phyloP scores from a whole-genome alignment of 805 yeast species.

The Ogataea saltuana region DNA sequence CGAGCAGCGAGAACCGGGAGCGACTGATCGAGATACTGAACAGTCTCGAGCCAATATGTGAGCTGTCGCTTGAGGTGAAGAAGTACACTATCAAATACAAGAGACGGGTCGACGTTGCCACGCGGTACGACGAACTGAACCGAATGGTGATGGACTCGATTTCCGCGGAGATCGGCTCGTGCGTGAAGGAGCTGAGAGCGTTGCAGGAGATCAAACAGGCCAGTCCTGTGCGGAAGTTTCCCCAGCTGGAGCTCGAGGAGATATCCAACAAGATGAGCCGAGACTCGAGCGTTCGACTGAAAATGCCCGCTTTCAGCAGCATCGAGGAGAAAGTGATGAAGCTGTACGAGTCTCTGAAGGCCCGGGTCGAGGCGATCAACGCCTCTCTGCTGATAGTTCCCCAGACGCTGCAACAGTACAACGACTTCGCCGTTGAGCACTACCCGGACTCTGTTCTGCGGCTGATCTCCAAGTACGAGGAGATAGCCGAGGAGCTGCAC shows the following conservation, averaged over 20 bases:
- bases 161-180: slow-evolving; percentile 39
- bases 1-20: not conserved
- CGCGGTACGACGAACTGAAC: slow-evolving; percentile 47
- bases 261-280: slow-evolving; percentile 13
- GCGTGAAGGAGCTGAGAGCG: slow-evolving; percentile 38
- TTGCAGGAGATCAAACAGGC: slow-evolving; percentile 40
- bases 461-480: slow-evolving; percentile 41
- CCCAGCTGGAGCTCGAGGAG: slow-evolving; percentile 15
- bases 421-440: slow-evolving; percentile 28
- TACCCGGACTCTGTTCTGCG: slow-evolving; percentile 36
- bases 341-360: slow-evolving; percentile 43
- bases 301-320: slow-evolving; percentile 41
- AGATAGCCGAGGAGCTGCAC: slow-evolving; percentile 42
- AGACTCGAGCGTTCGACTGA: slow-evolving; percentile 19
- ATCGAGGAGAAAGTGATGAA: slow-evolving; percentile 43
- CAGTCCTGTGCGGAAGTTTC: slow-evolving; percentile 41
- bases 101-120: slow-evolving; percentile 39
- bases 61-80: slow-evolving; percentile 30
- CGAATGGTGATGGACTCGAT: slow-evolving; percentile 44
- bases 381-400: slow-evolving; percentile 57
- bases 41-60: slow-evolving; percentile 34
- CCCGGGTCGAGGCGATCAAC: slow-evolving; percentile 49
- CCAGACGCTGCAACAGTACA: slow-evolving; percentile 46
- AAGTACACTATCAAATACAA: slow-evolving; percentile 33
- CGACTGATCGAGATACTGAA: slow-evolving; percentile 6